Percentiles rank a stretch among this genome's conserved stretches.
Evolutionary conservation across 176 grass and related monocot genomes (phyloP).

Genomic region (Urochloa ruziziensis): DNA sequence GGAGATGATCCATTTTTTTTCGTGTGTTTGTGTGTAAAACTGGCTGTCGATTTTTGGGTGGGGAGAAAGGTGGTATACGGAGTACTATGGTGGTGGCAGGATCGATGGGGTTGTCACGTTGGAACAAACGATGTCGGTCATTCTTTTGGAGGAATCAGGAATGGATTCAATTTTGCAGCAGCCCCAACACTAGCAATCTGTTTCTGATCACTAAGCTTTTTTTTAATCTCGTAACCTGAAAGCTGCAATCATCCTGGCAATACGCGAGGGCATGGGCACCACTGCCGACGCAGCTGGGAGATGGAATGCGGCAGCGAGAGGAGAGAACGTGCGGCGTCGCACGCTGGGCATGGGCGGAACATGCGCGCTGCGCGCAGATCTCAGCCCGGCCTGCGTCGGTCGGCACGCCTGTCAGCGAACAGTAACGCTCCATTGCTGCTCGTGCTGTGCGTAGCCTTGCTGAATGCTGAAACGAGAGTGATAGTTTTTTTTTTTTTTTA

Average conservation of each 20-base stretch:
- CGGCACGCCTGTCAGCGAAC: conserved; percentile 24
- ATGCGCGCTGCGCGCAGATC: conserved; percentile 38
- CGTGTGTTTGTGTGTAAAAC: neutral
- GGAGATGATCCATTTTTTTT: neutral
- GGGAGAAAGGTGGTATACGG: neutral
- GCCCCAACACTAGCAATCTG: neutral
- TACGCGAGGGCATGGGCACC: neutral
- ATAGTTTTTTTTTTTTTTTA: no score
- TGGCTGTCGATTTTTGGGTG: neutral
- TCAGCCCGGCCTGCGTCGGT: neutral
- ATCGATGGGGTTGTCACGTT: no score
- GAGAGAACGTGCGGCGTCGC: conserved; percentile 12
- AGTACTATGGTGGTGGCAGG: neutral
- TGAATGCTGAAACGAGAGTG: no score
- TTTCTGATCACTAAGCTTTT: no score
- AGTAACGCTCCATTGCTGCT: neutral
- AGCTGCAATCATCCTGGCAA: neutral
- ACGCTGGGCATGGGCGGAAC: conserved; percentile 27
- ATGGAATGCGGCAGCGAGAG: neutral
- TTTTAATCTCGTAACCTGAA: neutral
- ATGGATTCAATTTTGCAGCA: neutral
- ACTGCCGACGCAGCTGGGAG: neutral
- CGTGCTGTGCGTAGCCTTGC: neutral
- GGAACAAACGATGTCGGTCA: neutral
- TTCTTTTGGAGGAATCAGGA: neutral